Evolutionary conservation across 192 early-diverging fungal genomes (phyloP), one percentile per base, ranked within the genome.

Genomic region (Backusella tuberculispora): DNA sequence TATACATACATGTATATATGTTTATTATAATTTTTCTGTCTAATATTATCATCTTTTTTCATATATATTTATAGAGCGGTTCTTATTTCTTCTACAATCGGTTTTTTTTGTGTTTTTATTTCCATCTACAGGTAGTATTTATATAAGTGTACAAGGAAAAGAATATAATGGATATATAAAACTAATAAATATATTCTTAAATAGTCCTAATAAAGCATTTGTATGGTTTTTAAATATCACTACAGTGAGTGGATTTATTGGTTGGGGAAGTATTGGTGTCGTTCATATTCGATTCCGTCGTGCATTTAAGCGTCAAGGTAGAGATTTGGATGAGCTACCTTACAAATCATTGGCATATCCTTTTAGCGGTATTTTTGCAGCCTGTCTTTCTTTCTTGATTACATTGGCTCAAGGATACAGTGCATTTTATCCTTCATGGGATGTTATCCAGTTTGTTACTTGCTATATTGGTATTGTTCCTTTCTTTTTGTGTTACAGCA

Each of bases 251-350:
- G 92, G 93, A 15, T 92, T 96, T 72, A 81, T 91, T 12, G 91
- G 90, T 73, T 95, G 95, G 95, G 43, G 91, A 21, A 92, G 91
- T 68, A 95, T 95, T 77, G 84, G 86, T 41, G 63, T 91, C 46
- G 88, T 87, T 38, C 94, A 95, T 75, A 80, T 91, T 71, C 89
- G 95, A 17, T 96, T 95, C 89, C 91, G 93, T 40, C 85, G 85
- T 42, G 94, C 95, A 13, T 91, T 88, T 68, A 69, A 88, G 21
- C 83, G 81, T 37, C 95, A 96, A 76, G 89, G 89, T 13, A 87
- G 89, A 74, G 73, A 80, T 45, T 13, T 92, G 1, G 56, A 78
- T 6, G 83, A 87, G 34, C 82, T 96, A 44, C 91, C 92, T 0
- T 96, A 93, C 72, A 73, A 74, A 8, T 87, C 95, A 1, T 82